These are phyloP conservation scores for Apiospora phragmitis DNA, from an alignment of 2,329 filamentous ascomycete genomes.

Conservation along the genomic window DNA sequence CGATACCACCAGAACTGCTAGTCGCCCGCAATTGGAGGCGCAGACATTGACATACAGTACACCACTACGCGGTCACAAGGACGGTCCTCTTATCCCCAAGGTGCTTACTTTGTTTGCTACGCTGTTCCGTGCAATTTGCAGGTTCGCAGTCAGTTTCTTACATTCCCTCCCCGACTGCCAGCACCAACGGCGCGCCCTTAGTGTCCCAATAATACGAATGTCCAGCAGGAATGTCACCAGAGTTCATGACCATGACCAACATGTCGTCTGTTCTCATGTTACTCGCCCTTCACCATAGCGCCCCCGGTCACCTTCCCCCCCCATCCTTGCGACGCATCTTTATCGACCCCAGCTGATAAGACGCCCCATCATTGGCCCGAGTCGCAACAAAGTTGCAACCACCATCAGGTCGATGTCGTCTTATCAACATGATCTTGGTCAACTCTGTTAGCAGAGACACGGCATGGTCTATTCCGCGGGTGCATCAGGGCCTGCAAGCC, in stretches of 20 bases:
- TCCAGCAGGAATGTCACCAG: not conserved
- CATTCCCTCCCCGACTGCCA: not conserved
- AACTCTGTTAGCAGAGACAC: not conserved
- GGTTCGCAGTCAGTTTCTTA: not conserved
- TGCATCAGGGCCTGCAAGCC: not conserved
- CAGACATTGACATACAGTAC: not conserved
- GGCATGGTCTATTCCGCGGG: not conserved
- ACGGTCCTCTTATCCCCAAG: not conserved
- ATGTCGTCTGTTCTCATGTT: not conserved
- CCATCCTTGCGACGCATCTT: not conserved
- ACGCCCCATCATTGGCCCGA: not conserved
- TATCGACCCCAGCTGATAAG: not conserved
- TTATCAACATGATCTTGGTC: not conserved
- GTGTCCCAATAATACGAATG: not conserved
- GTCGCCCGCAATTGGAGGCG: not conserved
- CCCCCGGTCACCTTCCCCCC: not conserved
- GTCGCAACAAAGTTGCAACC: not conserved
- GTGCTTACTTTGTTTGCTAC: not conserved
- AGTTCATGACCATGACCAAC: not conserved
- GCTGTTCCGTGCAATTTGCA: not conserved
- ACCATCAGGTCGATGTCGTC: not conserved
- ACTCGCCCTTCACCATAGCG: not conserved
- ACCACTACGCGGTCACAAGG: constrained; percentile 3
- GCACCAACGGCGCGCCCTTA: not conserved
- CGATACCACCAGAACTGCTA: not conserved